phyloP scores from a whole-genome alignment of 345 rosid species.

The Viola odorata region DNA sequence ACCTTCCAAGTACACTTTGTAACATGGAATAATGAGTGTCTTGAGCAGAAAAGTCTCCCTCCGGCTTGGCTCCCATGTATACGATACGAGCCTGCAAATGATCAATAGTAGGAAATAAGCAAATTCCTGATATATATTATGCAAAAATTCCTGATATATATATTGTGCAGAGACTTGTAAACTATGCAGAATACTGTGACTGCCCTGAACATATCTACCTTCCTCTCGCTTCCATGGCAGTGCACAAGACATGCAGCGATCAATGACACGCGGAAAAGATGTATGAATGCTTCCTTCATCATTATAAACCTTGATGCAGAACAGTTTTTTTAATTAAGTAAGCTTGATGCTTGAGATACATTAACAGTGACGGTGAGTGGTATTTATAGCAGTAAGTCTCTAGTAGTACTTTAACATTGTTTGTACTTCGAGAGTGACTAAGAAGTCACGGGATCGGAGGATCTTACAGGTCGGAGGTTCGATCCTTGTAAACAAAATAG shows the following conservation, averaged over 20 bases:
- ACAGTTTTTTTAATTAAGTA: too few relatives aligned
- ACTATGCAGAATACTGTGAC: not conserved
- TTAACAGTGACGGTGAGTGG: too few relatives aligned
- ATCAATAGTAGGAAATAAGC: not conserved
- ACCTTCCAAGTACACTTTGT: conserved; percentile 1
- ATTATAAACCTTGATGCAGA: not conserved
- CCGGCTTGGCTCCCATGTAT: not conserved
- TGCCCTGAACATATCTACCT: not conserved
- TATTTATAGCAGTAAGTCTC: too few relatives aligned
- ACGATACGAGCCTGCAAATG: not conserved
- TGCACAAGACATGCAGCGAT: not conserved
- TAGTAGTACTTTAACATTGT: too few relatives aligned
- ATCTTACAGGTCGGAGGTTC: too few relatives aligned
- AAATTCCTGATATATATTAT: not conserved
- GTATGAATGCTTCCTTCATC: not conserved
- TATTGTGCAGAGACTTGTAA: not conserved
- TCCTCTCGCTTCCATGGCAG: not conserved
- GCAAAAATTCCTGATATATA: too few relatives aligned
- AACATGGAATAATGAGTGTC: not conserved
- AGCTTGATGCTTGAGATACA: too few relatives aligned
- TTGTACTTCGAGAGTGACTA: too few relatives aligned
- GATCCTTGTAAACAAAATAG: too few relatives aligned
- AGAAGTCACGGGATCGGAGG: too few relatives aligned
- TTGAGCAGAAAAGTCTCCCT: not conserved
- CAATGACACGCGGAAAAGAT: not conserved